Conservation (phyloP, 108 stramenopile genomes). For the Skeletonema menzelii region DNA sequence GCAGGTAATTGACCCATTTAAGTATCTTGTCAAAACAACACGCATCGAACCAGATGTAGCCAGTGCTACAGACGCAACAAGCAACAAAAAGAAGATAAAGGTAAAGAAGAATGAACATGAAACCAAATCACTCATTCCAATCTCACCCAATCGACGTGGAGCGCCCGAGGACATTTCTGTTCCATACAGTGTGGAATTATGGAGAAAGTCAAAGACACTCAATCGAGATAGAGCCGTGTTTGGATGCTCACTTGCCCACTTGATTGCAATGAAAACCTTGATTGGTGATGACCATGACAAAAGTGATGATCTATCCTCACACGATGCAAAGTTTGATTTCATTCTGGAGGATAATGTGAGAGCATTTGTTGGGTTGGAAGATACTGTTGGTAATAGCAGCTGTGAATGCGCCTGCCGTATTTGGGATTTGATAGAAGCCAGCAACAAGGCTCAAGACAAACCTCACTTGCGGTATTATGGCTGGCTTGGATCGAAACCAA, state of each 20-base stretch:
- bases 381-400: neutral
- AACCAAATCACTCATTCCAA: constrained; percentile 43
- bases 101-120: constrained; percentile 23
- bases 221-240: constrained; percentile 81
- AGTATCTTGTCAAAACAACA: constrained; percentile 21
- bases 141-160: constrained; percentile 60
- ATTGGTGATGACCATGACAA: constrained; percentile 20
- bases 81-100: constrained; percentile 7
- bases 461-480: constrained; percentile 84
- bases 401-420: constrained; percentile 65
- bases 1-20: constrained; percentile 39
- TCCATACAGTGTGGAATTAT: constrained; percentile 80
- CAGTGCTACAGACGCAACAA: neutral
- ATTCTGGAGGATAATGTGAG: constrained; percentile 90
- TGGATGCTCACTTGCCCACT: constrained; percentile 82
- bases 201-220: constrained; percentile 79
- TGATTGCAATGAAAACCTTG: constrained; percentile 76
- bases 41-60: neutral
- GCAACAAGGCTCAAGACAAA: constrained; percentile 15
- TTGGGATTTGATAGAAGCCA: constrained; percentile 58
- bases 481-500: constrained; percentile 79
- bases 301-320: neutral
- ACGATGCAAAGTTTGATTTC: constrained; percentile 64
- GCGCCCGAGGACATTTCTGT: constrained; percentile 52
- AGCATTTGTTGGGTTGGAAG: constrained; percentile 41